Conservation (phyloP, 306 rosid genomes). For the Sindora glabra region DNA sequence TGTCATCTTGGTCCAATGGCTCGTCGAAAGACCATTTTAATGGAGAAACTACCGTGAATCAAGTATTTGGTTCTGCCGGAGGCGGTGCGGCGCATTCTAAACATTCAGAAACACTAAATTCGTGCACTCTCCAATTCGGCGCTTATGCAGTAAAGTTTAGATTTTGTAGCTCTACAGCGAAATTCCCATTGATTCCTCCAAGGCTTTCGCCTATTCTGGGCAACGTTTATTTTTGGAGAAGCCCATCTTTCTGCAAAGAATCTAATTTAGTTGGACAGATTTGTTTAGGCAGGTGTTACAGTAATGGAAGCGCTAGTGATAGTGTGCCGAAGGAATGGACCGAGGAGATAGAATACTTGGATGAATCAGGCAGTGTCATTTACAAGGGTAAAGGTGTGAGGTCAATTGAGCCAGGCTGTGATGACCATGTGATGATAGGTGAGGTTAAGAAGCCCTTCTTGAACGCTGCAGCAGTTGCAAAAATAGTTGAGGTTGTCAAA, state of each 20-base stretch:
- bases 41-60: no score
- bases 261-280: slow-evolving; percentile 1
- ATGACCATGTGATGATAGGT: slow-evolving; percentile 92
- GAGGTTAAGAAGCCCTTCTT: slow-evolving; percentile 61
- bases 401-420: slow-evolving; percentile 76
- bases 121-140: neutral
- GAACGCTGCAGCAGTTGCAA: slow-evolving; percentile 76
- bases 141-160: slow-evolving; percentile 5
- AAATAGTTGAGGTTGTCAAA: slow-evolving; percentile 75
- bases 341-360: slow-evolving; percentile 83
- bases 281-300: slow-evolving; percentile 31
- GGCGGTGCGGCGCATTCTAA: no score
- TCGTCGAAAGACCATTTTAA: no score
- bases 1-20: no score
- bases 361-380: slow-evolving; percentile 76
- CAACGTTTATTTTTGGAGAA: neutral
- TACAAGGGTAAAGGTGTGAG: slow-evolving; percentile 74
- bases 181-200: slow-evolving; percentile 8
- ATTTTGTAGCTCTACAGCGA: slow-evolving; percentile 22
- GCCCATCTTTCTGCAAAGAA: slow-evolving; percentile 14
- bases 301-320: slow-evolving; percentile 24
- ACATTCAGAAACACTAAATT: neutral
- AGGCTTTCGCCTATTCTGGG: neutral
- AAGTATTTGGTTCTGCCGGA: no score
- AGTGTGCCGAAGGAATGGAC: slow-evolving; percentile 52